Base-by-base conservation (phyloP, 1,284 basidiomycete species). In the Lentinula novae-zelandiae region DNA sequence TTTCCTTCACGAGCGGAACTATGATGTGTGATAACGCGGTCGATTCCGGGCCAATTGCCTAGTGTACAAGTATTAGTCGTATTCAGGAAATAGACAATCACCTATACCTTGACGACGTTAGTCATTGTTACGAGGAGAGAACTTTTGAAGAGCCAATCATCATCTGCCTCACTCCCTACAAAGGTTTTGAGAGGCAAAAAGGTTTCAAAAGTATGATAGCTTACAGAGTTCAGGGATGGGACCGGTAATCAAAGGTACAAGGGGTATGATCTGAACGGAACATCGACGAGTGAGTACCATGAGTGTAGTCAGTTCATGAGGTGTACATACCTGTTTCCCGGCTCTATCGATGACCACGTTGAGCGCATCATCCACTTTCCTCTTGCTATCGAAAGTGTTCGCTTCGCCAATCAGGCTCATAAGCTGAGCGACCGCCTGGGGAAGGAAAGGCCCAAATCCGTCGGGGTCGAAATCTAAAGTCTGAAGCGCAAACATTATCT, bases 91-190 rank as follows among this genome's bases (percentile, higher is more conserved):
- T 7, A 15, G n/a, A n/a, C n/a, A 1, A 27, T 10, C 3, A 22
- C 48, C 69, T 79, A 58, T 67, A 92, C 92, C 65, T 82, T 78
- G 4, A 95, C 79, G 13, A 96, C 75, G 65, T 86, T 89, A 20
- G 85, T 87, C 49, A 93, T 82, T 5, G 90, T 86, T 5, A 81
- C 82, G 3, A 96, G 78, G 4, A 96, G 74, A 2, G 86, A 86
- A 1, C 79, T 81, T 70, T 94, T 95, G 77, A 94, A 90, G 20
- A 93, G 72, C 82, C 85, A 91, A 64, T 95, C 89, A 10, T 87
- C 85, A 27, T 84, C 87, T 5, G 86, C 84, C 56, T 78, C 74
- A 22, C 76, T 77, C 90, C 90, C 90, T 90, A 63, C 60, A 17
- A 60, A 57, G 53, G 22, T 9, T 17, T 15, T 31, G 55, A 52